These are phyloP conservation scores for Erysimum cheiri DNA, from an alignment of 441 rosid genomes.

Conservation along the genomic window DNA sequence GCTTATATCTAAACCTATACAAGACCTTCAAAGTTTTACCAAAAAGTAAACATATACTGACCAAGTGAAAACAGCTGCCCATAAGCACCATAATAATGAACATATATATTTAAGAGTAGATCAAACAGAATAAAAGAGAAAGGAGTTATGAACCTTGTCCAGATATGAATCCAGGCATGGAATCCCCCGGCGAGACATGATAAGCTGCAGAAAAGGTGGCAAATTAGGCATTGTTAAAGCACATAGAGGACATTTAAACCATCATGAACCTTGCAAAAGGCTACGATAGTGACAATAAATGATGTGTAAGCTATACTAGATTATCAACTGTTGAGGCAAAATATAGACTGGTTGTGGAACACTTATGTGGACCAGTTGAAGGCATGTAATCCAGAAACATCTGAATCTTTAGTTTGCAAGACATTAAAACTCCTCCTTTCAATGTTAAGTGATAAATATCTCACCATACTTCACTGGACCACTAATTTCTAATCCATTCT, in stretches of 20 bases:
- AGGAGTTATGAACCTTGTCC: constrained; percentile 74
- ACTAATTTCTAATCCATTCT: constrained; percentile 23
- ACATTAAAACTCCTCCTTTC: constrained; percentile 4
- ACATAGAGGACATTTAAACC: neutral
- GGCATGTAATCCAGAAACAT: constrained; percentile 3
- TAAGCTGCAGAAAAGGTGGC: constrained; percentile 60
- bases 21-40: too few species aligned
- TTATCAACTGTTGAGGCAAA: constrained; percentile 16
- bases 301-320: neutral
- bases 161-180: constrained; percentile 99
- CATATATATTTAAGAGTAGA: constrained; percentile 14
- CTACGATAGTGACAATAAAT: constrained; percentile 2
- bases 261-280: constrained; percentile 23
- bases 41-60: neutral
- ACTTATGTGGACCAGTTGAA: constrained; percentile 1
- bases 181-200: constrained; percentile 91
- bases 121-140: constrained; percentile 22
- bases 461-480: constrained; percentile 15
- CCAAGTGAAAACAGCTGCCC: too few species aligned
- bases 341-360: neutral
- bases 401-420: constrained; percentile 18
- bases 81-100: neutral
- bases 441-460: neutral
- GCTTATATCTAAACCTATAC: neutral
- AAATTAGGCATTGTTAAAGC: neutral